Percentiles rank a stretch among this genome's conserved stretches.
Evolutionary conservation across 148 eudicot genomes (phyloP).

Genomic region (Vaccinium macrocarpon): DNA sequence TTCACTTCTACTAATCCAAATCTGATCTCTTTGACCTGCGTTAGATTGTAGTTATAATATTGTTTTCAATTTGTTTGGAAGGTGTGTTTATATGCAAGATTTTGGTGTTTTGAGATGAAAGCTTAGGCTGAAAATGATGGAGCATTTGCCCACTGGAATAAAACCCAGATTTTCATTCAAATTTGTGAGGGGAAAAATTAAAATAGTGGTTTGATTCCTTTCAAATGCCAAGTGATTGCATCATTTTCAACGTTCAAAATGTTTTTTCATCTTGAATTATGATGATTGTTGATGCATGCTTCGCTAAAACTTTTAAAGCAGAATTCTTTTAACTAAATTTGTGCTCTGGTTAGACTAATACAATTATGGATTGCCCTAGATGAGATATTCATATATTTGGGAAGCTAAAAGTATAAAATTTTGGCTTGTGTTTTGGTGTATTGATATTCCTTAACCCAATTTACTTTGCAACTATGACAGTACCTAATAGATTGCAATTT

Average conservation of each 20-base stretch:
- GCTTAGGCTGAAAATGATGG: not conserved
- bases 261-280: not conserved
- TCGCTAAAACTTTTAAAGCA: not conserved
- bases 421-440: too few species aligned
- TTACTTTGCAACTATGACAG: too few species aligned
- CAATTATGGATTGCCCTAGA: too few species aligned
- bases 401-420: too few species aligned
- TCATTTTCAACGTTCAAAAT: not conserved
- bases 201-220: not conserved
- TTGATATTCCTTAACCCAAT: too few species aligned
- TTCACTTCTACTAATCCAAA: too few species aligned
- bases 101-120: not conserved
- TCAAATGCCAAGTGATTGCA: too few species aligned
- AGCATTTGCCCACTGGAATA: not conserved
- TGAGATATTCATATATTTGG: too few species aligned
- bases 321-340: too few species aligned
- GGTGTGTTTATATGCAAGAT: not conserved
- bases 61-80: not conserved
- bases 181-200: not conserved
- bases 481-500: too few species aligned
- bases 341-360: too few species aligned
- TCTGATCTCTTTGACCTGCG: not conserved
- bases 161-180: not conserved
- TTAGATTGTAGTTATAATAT: not conserved
- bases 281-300: not conserved